These are phyloP conservation scores for Gomphus bonarii DNA, from an alignment of 1,284 basidiomycete species.

Conservation along the genomic window DNA sequence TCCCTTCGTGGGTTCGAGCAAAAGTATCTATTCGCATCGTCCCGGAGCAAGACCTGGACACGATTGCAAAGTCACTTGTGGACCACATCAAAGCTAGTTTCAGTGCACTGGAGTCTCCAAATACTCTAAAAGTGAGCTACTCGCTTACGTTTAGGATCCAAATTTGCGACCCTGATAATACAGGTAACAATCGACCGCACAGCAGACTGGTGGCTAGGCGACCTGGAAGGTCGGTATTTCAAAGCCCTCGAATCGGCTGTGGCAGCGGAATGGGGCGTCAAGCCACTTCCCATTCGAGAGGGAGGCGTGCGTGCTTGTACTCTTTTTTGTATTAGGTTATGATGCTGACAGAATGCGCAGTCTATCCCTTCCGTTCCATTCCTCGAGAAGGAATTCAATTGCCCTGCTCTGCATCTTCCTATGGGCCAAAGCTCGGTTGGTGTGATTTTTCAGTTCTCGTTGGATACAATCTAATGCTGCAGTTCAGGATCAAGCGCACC, in stretches of 20 bases:
- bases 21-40: slow-evolving; percentile 87
- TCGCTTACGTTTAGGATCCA: neutral
- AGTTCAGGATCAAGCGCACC: slow-evolving; percentile 69
- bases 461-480: slow-evolving; percentile 9
- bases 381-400: slow-evolving; percentile 82
- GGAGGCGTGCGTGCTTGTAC: slow-evolving; percentile 61
- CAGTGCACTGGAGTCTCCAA: slow-evolving; percentile 51
- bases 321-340: slow-evolving; percentile 8
- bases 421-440: slow-evolving; percentile 77
- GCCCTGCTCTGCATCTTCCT: slow-evolving; percentile 78
- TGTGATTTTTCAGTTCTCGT: slow-evolving; percentile 10
- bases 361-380: slow-evolving; percentile 88
- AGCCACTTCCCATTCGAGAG: slow-evolving; percentile 85
- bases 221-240: slow-evolving; percentile 76
- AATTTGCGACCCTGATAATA: neutral
- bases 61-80: slow-evolving; percentile 54
- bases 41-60: slow-evolving; percentile 80
- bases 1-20: slow-evolving; percentile 71
- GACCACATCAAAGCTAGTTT: slow-evolving; percentile 57
- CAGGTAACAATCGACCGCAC: slow-evolving; percentile 75
- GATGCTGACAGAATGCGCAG: slow-evolving; percentile 25
- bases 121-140: slow-evolving; percentile 51
- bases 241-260: slow-evolving; percentile 74
- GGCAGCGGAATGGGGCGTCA: slow-evolving; percentile 73
- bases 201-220: slow-evolving; percentile 95